Conservation (phyloP, 164 flowering plant genomes). For the Magnolia sinica region DNA sequence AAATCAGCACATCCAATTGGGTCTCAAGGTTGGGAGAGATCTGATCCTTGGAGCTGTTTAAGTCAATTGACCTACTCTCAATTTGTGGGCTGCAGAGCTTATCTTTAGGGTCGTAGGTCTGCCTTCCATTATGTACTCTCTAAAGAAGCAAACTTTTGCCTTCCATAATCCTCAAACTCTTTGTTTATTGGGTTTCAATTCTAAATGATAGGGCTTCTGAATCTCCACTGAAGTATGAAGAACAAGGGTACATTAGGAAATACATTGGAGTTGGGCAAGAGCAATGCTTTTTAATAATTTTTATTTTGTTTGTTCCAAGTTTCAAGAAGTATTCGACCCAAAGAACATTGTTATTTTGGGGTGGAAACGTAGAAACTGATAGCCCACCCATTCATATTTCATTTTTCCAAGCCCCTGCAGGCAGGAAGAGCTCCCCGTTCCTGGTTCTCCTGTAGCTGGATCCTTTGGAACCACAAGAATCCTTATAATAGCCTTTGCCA, state of each 20-base stretch:
- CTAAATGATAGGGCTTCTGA: background rate
- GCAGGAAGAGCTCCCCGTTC: too few species aligned
- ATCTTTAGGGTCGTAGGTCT: background rate
- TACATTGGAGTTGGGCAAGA: background rate
- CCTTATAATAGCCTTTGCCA: too few species aligned
- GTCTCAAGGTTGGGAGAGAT: background rate
- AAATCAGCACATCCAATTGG: background rate
- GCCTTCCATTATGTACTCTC: background rate
- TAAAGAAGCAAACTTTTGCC: background rate
- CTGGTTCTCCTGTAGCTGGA: too few species aligned
- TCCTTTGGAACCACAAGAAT: too few species aligned
- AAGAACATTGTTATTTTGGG: too few species aligned
- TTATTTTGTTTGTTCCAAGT: too few species aligned
- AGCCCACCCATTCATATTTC: too few species aligned
- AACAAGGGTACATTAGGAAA: background rate
- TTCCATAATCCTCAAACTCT: background rate
- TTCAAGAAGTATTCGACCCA: too few species aligned
- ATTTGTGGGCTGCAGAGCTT: background rate
- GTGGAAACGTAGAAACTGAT: too few species aligned
- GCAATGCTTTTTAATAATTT: background rate
- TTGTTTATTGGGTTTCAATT: background rate
- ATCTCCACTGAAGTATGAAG: background rate
- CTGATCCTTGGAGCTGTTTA: background rate
- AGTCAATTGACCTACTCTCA: background rate
- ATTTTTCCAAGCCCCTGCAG: too few species aligned